Percentiles rank a stretch among this genome's conserved stretches.
phyloP scores from a whole-genome alignment of 1,284 basidiomycete species.

The Ustilago shanxiensis region DNA sequence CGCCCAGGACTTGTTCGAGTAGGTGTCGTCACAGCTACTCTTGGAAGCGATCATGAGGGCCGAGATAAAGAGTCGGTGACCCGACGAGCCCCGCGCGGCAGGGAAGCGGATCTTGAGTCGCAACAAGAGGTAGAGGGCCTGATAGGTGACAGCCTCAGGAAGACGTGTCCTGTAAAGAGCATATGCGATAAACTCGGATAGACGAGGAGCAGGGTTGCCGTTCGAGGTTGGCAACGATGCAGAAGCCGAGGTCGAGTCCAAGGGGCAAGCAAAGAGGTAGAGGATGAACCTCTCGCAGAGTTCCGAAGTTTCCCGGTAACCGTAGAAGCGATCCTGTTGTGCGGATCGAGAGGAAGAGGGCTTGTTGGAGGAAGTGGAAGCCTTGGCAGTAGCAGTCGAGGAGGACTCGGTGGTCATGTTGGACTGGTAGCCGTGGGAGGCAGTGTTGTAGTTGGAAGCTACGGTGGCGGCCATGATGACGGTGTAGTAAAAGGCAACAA shows the following conservation, averaged over 20 bases:
- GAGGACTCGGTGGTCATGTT: constrained; percentile 24
- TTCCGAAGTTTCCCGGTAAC: constrained; percentile 60
- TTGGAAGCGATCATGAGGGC: constrained; percentile 70
- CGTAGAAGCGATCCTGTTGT: constrained; percentile 63
- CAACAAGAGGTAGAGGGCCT: constrained; percentile 66
- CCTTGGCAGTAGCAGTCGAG: constrained; percentile 1
- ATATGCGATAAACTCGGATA: constrained; percentile 69
- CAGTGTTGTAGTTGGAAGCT: constrained; percentile 31
- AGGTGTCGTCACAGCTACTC: constrained; percentile 69
- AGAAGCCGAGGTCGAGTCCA: constrained; percentile 64
- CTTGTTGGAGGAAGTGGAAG: constrained; percentile 23
- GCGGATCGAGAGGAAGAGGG: constrained; percentile 33
- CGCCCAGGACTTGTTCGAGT: constrained; percentile 70
- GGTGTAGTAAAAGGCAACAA: constrained; percentile 1
- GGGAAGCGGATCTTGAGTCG: constrained; percentile 69
- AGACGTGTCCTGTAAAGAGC: constrained; percentile 69
- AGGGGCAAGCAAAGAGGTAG: constrained; percentile 64
- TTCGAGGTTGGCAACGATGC: constrained; percentile 36
- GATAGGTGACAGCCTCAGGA: constrained; percentile 65
- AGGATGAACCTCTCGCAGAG: constrained; percentile 64
- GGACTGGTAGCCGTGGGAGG: constrained; percentile 37
- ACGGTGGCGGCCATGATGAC: constrained; percentile 47
- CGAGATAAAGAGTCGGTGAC: constrained; percentile 70
- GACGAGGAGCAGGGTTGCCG: constrained; percentile 56
- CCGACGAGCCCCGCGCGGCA: constrained; percentile 68